A percentile compares a stretch with the other conserved stretches of the same genome.
Evolutionary conservation across 129 eudicot species (phyloP).

Genomic region (Deinandra increscens): DNA sequence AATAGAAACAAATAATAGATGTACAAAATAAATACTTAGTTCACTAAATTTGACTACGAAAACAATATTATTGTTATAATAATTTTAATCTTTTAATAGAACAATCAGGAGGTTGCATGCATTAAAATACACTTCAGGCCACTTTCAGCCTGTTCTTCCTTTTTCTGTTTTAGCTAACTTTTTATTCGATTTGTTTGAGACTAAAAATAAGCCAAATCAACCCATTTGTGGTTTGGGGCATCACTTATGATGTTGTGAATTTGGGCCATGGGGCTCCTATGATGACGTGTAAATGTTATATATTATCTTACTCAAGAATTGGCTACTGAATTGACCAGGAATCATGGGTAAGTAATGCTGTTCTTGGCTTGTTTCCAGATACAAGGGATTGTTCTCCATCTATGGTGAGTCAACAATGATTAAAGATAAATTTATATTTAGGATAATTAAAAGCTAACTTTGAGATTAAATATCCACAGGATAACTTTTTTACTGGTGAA

Average conservation of each 20-base stretch:
- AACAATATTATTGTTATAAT: background rate
- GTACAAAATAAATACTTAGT: background rate
- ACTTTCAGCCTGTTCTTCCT: background rate
- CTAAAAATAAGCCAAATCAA: background rate
- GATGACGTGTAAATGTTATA: background rate
- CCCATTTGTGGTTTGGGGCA: background rate
- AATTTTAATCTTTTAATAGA: background rate
- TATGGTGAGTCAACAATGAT: constrained; percentile 49
- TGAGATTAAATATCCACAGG: constrained; percentile 38
- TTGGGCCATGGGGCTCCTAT: background rate
- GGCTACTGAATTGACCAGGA: constrained; percentile 55
- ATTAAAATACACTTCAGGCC: constrained; percentile 1
- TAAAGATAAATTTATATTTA: constrained; percentile 1
- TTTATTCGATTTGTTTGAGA: background rate
- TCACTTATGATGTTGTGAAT: background rate
- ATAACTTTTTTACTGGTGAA: constrained; percentile 56
- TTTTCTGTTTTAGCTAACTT: background rate
- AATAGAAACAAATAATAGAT: background rate
- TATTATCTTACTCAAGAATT: constrained; percentile 16
- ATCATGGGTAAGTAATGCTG: constrained; percentile 74
- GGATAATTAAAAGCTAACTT: constrained; percentile 8
- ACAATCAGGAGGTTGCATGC: background rate
- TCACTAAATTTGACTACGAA: background rate
- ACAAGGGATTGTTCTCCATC: constrained; percentile 84
- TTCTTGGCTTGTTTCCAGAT: constrained; percentile 78